These are phyloP conservation scores for Rhododendron williamsianum DNA, from an alignment of 148 eudicot species.

Conservation along the genomic window DNA sequence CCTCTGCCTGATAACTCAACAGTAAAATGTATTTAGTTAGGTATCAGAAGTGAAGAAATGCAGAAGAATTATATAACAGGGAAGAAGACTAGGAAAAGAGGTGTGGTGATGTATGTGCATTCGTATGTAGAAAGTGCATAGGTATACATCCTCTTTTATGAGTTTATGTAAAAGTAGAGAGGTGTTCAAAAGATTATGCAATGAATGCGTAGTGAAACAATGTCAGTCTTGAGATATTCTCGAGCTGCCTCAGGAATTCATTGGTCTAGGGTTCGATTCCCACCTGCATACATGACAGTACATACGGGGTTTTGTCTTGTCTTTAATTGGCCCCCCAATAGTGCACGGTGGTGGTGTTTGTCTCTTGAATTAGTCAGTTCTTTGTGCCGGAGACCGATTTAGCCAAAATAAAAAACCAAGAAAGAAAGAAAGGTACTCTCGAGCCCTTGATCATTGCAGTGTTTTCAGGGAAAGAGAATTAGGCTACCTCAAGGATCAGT, in stretches of 20 bases:
- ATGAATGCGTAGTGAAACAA: not conserved
- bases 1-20: conserved; percentile 50
- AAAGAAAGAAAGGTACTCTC: not conserved
- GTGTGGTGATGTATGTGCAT: not conserved
- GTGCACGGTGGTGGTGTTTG: not conserved
- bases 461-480: not conserved
- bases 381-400: not conserved
- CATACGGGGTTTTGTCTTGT: not conserved
- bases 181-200: not conserved
- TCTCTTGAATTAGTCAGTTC: not conserved
- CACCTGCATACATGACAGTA: not conserved
- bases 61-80: not conserved
- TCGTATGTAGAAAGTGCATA: not conserved
- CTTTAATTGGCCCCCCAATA: not conserved
- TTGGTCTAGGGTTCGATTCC: not conserved
- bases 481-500: not conserved
- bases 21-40: not conserved
- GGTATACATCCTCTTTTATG: not conserved
- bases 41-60: not conserved
- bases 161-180: not conserved
- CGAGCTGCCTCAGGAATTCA: not conserved
- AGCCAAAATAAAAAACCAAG: not conserved
- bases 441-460: not conserved
- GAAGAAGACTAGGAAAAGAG: not conserved
- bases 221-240: not conserved